Evolutionary conservation across 768 basidiomycete species (phyloP), one percentile per base, ranked within the genome.

Genomic region (Leccinellum luteum): DNA sequence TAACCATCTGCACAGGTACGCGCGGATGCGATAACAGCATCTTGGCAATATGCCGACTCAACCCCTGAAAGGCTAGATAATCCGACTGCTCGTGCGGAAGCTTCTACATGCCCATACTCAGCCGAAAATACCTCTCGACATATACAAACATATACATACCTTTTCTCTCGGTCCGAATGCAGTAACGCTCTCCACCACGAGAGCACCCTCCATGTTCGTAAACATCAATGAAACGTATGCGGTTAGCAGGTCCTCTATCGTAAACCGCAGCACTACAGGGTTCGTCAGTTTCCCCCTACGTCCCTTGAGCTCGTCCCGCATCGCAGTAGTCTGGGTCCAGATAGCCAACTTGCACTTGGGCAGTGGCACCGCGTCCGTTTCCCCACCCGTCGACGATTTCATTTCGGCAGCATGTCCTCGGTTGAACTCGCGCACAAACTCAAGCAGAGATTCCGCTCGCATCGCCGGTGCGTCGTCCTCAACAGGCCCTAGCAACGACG

Each of bases 91-190:
- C 83, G 68, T 90, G 86, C 3, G 85, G 84, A 30, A 79, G 70
- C 73, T 84, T 87, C 87, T 90, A 60, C 34, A 52, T 25, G 21
- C 0, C 14, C 32, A 48, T 48, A 23, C 50, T 8, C 59, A 44
- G 32, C 25, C 44, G 32, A 43, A n/a, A 48, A 25, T 21, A 48
- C 38, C 44, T 27, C 30, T 27, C 25, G 45, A 52, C 19, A 43
- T 3, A 43, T 19, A 43, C n/a, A 43, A 19, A 43, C 41, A 51
- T 13, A 55, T 13, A 3, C 57, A 50, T 49, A 87, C 89, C 75
- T 75, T 79, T 75, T 92, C 90, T 64, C 89, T 76, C 23, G 90
- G 84, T 6, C 87, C 89, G 68, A 90, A 89, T 10, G 79, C 81
- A n/a, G 84, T 78, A 45, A 88, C 78, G 54, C 78, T 86, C 64